Evolutionary conservation across 192 early-diverging fungal genomes (phyloP), one percentile per base, ranked within the genome.

Genomic region (Thamnidium elegans): DNA sequence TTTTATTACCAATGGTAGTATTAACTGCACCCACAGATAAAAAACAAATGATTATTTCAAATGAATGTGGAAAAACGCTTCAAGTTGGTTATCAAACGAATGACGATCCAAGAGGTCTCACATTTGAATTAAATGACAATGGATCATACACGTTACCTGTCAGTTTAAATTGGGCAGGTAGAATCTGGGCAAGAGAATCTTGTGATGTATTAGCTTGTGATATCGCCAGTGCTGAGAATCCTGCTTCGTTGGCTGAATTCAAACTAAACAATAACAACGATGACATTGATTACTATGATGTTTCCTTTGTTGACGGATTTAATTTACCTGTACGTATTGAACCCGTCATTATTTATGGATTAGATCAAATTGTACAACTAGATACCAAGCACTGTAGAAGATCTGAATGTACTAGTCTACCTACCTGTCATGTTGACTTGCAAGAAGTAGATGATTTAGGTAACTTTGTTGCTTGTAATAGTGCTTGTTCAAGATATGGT

Each of bases 241-340:
- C 71, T 32, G 65, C 61, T 10, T 63, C 59, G 0, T 59, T 72
- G n/a, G 71, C 71, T 0, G 71, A 72, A 43, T 72, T 72, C 58
- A 72, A 50, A 23, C 48, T 72, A 26, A 11, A 44, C 5, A 17
- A 55, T 20, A 50, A 23, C 3, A 15, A 43, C 4, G 43, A 53
- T 9, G 63, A 74, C 42, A 55, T 62, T n/a, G 72, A 74, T 55
- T 74, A 50, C 20, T 74, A 74, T 39, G 72, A 74, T 59, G 43
- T 74, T 0, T 69, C 67, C 3, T 67, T 69, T 53, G 72, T 74
- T 4, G 72, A 74, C 50, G 72, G 72, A 7, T 74, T 44, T 36
- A 74, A 74, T 32, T 32, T 74, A 47, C 67, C 67, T 6, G 47
- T 74, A 11, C 21, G 51, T 15, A 69, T 74, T 23, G 52, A 39